A percentile compares a stretch with the other conserved stretches of the same genome.
Conservation (phyloP, 495 filamentous ascomycete genomes). For the Lasiosphaeriaceae sp. region DNA sequence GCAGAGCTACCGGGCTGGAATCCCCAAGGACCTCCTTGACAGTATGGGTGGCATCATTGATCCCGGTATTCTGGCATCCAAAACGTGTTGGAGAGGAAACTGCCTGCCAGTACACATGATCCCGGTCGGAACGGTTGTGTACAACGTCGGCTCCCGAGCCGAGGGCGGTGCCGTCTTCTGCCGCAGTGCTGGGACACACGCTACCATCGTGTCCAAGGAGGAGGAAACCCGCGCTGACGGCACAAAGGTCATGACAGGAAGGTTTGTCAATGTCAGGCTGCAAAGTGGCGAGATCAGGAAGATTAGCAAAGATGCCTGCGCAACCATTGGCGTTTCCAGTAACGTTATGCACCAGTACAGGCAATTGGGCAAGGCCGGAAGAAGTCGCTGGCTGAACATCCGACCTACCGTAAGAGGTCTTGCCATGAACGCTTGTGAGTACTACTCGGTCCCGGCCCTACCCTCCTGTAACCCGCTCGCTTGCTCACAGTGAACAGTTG, state of each 20-base stretch:
- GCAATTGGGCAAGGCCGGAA: conserved; percentile 91
- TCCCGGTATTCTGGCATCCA: conserved; percentile 89
- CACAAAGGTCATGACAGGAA: conserved; percentile 49
- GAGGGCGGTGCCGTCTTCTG: conserved; percentile 81
- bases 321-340: conserved; percentile 88
- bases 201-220: conserved; percentile 80
- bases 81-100: conserved; percentile 91
- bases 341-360: conserved; percentile 86
- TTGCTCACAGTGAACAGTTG: conserved; percentile 46
- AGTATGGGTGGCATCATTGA: conserved; percentile 90
- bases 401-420: conserved; percentile 92
- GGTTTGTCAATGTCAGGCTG: conserved; percentile 73
- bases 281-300: conserved; percentile 89
- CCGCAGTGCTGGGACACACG: conserved; percentile 87
- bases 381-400: conserved; percentile 87
- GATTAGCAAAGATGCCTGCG: conserved; percentile 86
- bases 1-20: conserved; percentile 83
- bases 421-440: conserved; percentile 89
- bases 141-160: conserved; percentile 75
- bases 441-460: neutral
- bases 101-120: conserved; percentile 94
- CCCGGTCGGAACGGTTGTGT: conserved; percentile 84
- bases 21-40: conserved; percentile 76
- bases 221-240: conserved; percentile 58
- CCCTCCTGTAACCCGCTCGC: neutral